These are phyloP conservation scores for Plasmodium gaboni DNA, from an alignment of 169 alveolate genomes.

Conservation along the genomic window DNA sequence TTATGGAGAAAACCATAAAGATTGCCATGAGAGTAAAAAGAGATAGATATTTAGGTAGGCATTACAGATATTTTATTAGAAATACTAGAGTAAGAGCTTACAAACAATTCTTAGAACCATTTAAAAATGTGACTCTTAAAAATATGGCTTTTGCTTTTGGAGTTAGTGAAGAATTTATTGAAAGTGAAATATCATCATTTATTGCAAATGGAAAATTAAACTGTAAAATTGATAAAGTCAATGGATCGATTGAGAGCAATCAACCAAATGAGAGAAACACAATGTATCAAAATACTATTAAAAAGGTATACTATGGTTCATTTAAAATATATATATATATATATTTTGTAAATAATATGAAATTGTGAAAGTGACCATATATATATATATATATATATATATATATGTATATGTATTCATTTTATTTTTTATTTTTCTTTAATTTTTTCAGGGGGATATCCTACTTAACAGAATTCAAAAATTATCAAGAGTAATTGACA, in stretches of 20 bases:
- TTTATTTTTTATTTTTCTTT: slow-evolving; percentile 5
- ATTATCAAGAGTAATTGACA: slow-evolving; percentile 94
- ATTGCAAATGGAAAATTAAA: slow-evolving; percentile 93
- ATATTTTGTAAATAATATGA: not conserved
- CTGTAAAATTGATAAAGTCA: slow-evolving; percentile 96
- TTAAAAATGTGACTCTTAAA: slow-evolving; percentile 94
- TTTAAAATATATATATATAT: not conserved
- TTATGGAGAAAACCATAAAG: slow-evolving; percentile 88
- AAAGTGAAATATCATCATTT: slow-evolving; percentile 93
- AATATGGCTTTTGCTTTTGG: slow-evolving; percentile 97
- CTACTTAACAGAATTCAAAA: slow-evolving; percentile 94
- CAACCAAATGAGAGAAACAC: slow-evolving; percentile 92
- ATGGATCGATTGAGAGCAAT: slow-evolving; percentile 94
- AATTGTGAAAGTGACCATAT: not conserved
- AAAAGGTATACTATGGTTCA: slow-evolving; percentile 79
- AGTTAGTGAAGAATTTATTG: slow-evolving; percentile 93
- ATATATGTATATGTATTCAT: not conserved
- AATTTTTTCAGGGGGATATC: slow-evolving; percentile 88
- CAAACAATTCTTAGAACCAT: slow-evolving; percentile 94
- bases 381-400: not conserved
- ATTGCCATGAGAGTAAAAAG: slow-evolving; percentile 85
- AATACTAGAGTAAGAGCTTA: slow-evolving; percentile 97
- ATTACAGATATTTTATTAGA: slow-evolving; percentile 90
- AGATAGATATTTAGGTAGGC: slow-evolving; percentile 91
- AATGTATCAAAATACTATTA: slow-evolving; percentile 88